Base-by-base conservation (phyloP, 805 yeast genomes). In the Ogataea pini region DNA sequence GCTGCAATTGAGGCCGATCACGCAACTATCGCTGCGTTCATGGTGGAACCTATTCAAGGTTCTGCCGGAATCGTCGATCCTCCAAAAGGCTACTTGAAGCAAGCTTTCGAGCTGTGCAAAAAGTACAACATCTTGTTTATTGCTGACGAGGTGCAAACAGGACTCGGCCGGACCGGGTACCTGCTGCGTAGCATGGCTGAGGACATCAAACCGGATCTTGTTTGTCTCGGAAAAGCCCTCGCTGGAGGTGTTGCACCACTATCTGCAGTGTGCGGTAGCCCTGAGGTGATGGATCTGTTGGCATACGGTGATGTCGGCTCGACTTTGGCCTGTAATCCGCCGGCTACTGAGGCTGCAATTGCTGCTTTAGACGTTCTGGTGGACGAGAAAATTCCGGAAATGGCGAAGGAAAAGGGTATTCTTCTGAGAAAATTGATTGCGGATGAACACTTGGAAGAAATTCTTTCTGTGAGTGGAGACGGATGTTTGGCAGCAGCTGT, bases 91-190 rank as follows among this genome's bases (percentile, higher is more conserved):
- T 62, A 61, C 34, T 24, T 59, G 9, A 59, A 53, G 13, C 33
- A 51, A 19, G 62, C 62, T 2, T 52, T 19, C 32, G 58, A 54
- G 2, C 34, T 62, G 13, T 62, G 67, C 47, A 51, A 60, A 34
- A 53, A 59, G 42, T 58, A 52, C 46, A 60, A 61, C 42, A 52
- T 62, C 31, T 42, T 62, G 10, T 58, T 59, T 44, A 59, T 62
- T 44, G 62, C 64, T 1, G 67, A 62, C 48, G 67, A 62, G 42
- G 63, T 62, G n/a, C 65, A 61, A 41, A 56, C 63, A 2, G 67
- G 65, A 2, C 43, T 58, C 18, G 67, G 65, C n/a, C 54, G 67
- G 49, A 53, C 67, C 4, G 67, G 67, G 12, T 16, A 48, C 10
- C 9, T 55, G 4, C 47, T 60, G 13, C 52, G 51, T 32, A 45